Evolutionary conservation across 176 grass and related monocot genomes (phyloP).

Genomic region (Themeda triandra): DNA sequence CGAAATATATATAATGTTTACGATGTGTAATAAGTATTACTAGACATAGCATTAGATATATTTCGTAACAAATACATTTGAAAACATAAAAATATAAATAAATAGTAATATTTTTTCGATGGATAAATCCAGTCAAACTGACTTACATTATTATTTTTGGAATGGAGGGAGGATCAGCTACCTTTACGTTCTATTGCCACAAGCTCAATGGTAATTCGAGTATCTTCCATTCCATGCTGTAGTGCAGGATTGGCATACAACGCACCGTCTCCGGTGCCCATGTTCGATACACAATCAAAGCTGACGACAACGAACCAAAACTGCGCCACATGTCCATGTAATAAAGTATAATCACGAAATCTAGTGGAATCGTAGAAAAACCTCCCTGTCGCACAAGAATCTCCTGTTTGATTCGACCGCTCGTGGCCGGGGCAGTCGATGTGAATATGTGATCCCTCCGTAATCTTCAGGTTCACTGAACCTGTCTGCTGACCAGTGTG

Average conservation of each 20-base stretch:
- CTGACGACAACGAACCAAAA: background rate
- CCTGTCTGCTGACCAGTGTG: conserved; percentile 19
- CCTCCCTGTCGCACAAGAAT: background rate
- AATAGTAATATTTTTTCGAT: no score
- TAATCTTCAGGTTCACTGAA: conserved; percentile 25
- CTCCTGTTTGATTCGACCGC: conserved; percentile 6
- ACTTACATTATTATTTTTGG: no score
- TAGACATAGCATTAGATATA: no score
- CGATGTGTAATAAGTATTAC: no score
- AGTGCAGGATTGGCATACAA: background rate
- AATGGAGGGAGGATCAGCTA: no score
- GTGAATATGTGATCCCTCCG: background rate
- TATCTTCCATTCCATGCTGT: background rate
- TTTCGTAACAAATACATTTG: no score
- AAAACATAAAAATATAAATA: no score
- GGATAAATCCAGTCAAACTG: no score
- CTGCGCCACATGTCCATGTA: background rate
- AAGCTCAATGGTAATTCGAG: no score
- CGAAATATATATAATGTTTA: no score
- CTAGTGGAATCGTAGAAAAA: conserved; percentile 18
- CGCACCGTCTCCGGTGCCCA: background rate
- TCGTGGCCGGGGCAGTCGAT: background rate
- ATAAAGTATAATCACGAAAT: background rate
- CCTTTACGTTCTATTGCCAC: no score
- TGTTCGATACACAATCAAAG: background rate